Evolutionary conservation across 2,329 filamentous ascomycete species (phyloP), one percentile per base, ranked within the genome.

Genomic region (Leptographium radiaticola): DNA sequence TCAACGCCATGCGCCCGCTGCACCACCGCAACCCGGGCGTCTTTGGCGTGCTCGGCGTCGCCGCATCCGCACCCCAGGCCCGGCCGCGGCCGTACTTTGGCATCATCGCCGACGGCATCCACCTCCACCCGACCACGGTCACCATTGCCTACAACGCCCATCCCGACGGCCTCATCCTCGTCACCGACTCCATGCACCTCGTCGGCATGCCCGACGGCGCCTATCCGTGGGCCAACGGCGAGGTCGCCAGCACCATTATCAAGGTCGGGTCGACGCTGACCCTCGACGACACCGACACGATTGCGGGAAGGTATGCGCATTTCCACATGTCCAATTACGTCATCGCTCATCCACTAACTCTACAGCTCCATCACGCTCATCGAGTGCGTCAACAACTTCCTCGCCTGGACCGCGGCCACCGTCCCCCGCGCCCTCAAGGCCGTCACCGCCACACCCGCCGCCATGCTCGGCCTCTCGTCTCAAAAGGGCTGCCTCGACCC

Each of bases 11-110:
- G 89, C 79, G 83, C 1, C 89, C 89, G 15, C 80, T 95, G 51
- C 87, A 93, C 67, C 89, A 96, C 73, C 85, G 90, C 55, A 89
- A 95, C 67, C 89, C 90, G 0, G 89, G 89, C 40, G 82, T 95
- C 61, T 95, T 95, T 65, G 90, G 90, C 33, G 80, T 94, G 0
- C 72, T 96, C 15, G 89, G 89, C 56, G 78, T 79, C 57, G 77
- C 49, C 5, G 38, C 55, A 3, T 3, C 30, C 46, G 8, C 47
- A 34, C 75, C 84, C 53, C 88, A 88, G 18, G 15, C 47, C 12
- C 25, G 25, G 25, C 25, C 25, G 25, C 76, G 85, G 51, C 89
- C 89, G 0, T 95, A 79, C 67, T 96, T 91, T 66, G 90, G 90
- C 55, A 80, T 95, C 63, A 95, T 96, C 57, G 81, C 87, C 4